A percentile compares a stretch with the other conserved stretches of the same genome.
Conservation (phyloP, 305 asterid species). For the Ajuga reptans region DNA sequence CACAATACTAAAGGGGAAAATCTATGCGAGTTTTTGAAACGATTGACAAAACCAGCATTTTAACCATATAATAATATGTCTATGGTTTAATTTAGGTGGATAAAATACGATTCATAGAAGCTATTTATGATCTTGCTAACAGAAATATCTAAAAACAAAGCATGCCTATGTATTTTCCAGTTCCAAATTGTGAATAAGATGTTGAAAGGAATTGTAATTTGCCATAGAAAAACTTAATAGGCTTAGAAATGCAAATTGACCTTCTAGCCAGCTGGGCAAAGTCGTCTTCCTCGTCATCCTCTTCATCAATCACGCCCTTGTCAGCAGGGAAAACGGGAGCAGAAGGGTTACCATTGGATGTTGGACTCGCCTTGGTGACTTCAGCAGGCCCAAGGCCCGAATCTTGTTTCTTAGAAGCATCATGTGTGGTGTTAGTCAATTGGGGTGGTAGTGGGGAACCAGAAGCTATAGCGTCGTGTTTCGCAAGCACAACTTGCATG, state of each 20-base stretch:
- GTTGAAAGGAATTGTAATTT: neutral
- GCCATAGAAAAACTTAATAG: neutral
- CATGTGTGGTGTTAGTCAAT: slow-evolving; percentile 17
- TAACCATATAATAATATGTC: neutral
- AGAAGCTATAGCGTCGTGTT: slow-evolving; percentile 75
- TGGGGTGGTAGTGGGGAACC: slow-evolving; percentile 55
- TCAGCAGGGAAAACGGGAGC: slow-evolving; percentile 32
- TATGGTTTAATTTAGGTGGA: neutral
- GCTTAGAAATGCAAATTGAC: slow-evolving; percentile 24
- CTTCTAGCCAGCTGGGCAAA: slow-evolving; percentile 91
- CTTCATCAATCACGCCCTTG: slow-evolving; percentile 38
- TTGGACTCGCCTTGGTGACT: slow-evolving; percentile 23
- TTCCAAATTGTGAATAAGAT: neutral
- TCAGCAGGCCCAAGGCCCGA: slow-evolving; percentile 36
- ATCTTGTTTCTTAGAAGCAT: slow-evolving; percentile 29
- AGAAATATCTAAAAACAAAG: neutral
- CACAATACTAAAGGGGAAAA: too few species aligned
- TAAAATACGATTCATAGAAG: neutral
- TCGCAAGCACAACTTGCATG: slow-evolving; percentile 61
- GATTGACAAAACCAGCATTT: neutral
- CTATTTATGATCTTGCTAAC: neutral
- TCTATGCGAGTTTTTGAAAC: neutral
- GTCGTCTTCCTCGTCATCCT: slow-evolving; percentile 97
- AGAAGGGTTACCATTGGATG: slow-evolving; percentile 34
- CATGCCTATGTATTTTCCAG: neutral